phyloP scores from a whole-genome alignment of 306 rosid genomes.

The Vigna trinervia region DNA sequence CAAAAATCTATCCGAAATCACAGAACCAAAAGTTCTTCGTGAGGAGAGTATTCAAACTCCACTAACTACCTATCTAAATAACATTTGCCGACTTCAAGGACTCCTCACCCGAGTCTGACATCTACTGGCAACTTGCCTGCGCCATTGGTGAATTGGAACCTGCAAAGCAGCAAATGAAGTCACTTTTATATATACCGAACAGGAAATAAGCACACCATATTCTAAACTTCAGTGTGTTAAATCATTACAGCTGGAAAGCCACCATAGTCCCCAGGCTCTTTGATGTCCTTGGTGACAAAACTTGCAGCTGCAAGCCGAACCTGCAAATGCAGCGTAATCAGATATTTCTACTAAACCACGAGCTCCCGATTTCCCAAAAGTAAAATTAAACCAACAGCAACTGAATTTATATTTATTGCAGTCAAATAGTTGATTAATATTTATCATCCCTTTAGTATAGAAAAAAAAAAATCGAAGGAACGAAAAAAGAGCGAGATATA shows the following conservation, averaged over 20 bases:
- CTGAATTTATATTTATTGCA: neutral
- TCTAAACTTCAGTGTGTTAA: constrained; percentile 12
- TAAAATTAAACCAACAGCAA: constrained; percentile 24
- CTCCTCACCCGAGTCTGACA: constrained; percentile 42
- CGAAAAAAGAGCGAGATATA: too few relatives aligned
- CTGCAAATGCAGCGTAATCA: constrained; percentile 55
- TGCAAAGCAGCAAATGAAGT: constrained; percentile 45
- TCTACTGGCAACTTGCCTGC: constrained; percentile 69
- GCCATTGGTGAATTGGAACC: constrained; percentile 78
- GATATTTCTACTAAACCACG: constrained; percentile 41
- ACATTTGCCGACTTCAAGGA: constrained; percentile 35
- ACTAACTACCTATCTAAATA: neutral
- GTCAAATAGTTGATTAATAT: constrained; percentile 10
- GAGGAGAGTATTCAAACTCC: constrained; percentile 8
- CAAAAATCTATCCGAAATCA: constrained; percentile 14
- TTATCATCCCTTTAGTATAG: too few relatives aligned
- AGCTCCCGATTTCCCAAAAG: constrained; percentile 17
- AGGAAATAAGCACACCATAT: constrained; percentile 7
- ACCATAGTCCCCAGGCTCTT: constrained; percentile 84
- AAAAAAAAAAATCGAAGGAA: too few relatives aligned
- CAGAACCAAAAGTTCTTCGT: neutral
- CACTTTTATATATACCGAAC: constrained; percentile 7
- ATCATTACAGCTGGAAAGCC: constrained; percentile 83
- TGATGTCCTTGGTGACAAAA: constrained; percentile 84
- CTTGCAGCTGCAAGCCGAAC: constrained; percentile 87